A percentile compares a stretch with the other conserved stretches of the same genome.
Conservation (phyloP, 306 rosid species). For the Chamaecrista fasciculata region DNA sequence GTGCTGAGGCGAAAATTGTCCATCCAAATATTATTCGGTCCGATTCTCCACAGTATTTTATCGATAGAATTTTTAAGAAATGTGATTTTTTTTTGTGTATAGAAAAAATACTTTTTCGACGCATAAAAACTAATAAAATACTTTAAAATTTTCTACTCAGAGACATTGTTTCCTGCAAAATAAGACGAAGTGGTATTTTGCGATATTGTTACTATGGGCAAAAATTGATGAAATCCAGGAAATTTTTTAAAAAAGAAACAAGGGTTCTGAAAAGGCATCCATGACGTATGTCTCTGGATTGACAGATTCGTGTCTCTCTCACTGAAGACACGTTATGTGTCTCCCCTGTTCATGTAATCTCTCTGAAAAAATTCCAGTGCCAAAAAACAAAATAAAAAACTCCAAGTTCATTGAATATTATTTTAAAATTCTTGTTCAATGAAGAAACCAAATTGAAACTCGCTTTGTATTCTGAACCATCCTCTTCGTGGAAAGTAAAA, state of each 20-base stretch:
- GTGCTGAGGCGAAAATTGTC: constrained; percentile 46
- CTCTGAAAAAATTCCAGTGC: not conserved
- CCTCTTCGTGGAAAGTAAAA: not conserved
- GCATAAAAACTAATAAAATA: too few species aligned
- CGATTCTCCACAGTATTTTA: too few species aligned
- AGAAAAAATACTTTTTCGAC: too few species aligned
- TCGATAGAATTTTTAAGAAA: too few species aligned
- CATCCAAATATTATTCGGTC: too few species aligned
- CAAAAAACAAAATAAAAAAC: not conserved
- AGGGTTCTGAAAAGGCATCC: constrained; percentile 27
- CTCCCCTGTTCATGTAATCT: constrained; percentile 35
- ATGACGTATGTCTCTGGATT: constrained; percentile 20
- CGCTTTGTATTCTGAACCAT: not conserved
- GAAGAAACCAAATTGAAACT: not conserved
- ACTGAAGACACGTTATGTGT: constrained; percentile 42
- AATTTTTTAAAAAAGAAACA: constrained; percentile 17
- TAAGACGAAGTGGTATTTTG: constrained; percentile 16
- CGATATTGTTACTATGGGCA: constrained; percentile 33
- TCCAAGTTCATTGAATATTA: constrained; percentile 27
- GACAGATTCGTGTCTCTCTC: constrained; percentile 38
- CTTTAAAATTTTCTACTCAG: too few species aligned
- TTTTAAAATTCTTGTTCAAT: not conserved
- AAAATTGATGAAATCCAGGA: constrained; percentile 25
- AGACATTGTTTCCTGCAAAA: constrained; percentile 24
- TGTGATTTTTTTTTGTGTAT: too few species aligned